Base-by-base conservation (phyloP, 2,329 filamentous ascomycete genomes). In the Xylariales sp. region DNA sequence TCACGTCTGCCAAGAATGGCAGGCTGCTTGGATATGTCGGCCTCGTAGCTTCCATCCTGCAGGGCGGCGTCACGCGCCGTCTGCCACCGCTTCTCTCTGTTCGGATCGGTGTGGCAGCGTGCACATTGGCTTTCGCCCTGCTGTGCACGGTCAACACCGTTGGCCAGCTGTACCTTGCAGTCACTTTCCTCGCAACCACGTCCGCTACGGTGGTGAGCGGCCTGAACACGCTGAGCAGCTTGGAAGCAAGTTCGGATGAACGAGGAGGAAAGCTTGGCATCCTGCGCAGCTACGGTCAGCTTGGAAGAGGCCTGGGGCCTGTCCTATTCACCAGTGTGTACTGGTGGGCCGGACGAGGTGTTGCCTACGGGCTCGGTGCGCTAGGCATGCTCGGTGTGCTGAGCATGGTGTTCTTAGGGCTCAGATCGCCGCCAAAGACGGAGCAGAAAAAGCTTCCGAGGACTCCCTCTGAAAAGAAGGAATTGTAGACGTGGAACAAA, bases 131-230 rank as follows among this genome's bases (percentile, higher is more conserved):
- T 0, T 96, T 98, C 59, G 70, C 88, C 48, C 69, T 95, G 13
- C 81, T 98, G 0, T 79, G 83, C 5, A 75, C 76, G 15, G 76
- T 93, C 19, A 68, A 73, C 7, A 83, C 81, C 0, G 72, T 93
- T 17, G 57, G 68, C 1, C 81, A 77, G 1, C 74, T 98, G 2
- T 97, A 97, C 59, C 65, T 75, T 1, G 89, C 93, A 0, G 90
- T 90, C 1, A 84, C 86, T 0, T 76, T 91, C 41, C 69, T 98
- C 14, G 93, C 93, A 0, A 74, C 95, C 5, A 97, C 93, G 0
- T 95, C 86, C 30, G 91, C 90, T 12, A 96, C 93, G 0, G 93
- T 98, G 0, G 93, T 98, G 5, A 96, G 90, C 0, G 88, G 91
- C 0, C 65, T 98, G 45, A 97, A 97, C 55, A 88, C 90, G 33